phyloP scores from a whole-genome alignment of 371 early-diverging fungal species.

The Mortierella sp. region DNA sequence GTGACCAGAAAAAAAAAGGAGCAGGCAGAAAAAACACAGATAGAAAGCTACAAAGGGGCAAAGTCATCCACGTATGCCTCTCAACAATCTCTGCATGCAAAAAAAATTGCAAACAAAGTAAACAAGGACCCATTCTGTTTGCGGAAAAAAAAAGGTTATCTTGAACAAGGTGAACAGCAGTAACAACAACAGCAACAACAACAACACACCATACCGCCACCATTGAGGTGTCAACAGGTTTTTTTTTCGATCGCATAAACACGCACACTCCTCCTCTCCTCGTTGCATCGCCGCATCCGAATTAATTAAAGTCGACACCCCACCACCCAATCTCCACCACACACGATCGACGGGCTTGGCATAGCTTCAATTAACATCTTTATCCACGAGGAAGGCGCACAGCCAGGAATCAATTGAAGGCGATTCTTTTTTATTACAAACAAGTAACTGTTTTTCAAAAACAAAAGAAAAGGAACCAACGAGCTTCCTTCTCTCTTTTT shows the following conservation, averaged over 20 bases:
- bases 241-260: too few relatives aligned
- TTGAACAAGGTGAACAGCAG: background rate
- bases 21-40: background rate
- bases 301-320: background rate
- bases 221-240: too few relatives aligned
- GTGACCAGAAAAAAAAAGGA: background rate
- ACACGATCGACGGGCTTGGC: background rate
- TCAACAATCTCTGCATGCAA: background rate
- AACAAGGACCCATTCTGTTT: background rate
- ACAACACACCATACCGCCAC: too few relatives aligned
- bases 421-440: conserved; percentile 1
- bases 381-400: background rate
- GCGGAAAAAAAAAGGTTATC: background rate
- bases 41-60: background rate
- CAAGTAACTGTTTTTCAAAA: background rate
- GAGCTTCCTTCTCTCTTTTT: background rate
- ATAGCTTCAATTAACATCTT: background rate
- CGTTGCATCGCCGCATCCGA: background rate
- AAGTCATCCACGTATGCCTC: background rate
- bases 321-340: background rate
- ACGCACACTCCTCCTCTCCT: too few relatives aligned
- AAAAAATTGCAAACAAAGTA: background rate
- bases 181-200: too few relatives aligned
- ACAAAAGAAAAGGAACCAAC: background rate
- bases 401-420: background rate